Evolutionary conservation across 2,329 filamentous ascomycete genomes (phyloP), one percentile per base, ranked within the genome.

Genomic region (Microthyrium microscopicum): DNA sequence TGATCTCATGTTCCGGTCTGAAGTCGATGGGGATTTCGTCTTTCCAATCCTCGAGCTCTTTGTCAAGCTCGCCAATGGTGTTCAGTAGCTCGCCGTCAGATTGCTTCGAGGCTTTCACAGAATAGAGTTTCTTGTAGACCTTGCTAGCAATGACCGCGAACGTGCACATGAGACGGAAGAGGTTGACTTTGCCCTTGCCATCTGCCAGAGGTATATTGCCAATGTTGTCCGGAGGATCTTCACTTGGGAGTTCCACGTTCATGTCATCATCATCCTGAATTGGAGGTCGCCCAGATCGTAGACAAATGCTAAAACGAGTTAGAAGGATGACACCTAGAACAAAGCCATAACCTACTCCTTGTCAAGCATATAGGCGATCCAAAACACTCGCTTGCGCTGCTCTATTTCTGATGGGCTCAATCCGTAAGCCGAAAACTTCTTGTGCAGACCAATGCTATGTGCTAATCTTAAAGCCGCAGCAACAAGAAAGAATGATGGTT

Each of bases 1-100:
- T 85, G 54, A 98, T 95, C 54, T 94, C 85, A 51, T 94, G 76
- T 54, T 95, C 89, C 1, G 89, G 89, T n/a, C 89, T 73, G 58
- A 94, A 95, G 48, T 95, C 89, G 37, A 93, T 68, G 2, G 89
- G 87, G 34, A 98, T 95, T 33, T 68, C 73, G 49, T 95, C 85
- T 60, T 95, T 95, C 89, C 89, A 98, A 34, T 83, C 77, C 52
- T 98, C 89, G 4, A 98, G 57, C 35, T 64, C 53, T 36, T 52
- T 76, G 51, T 98, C 89, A 7, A 98, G 69, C 49, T 95, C 85
- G 29, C 89, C 85, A 44, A 98, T 98, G 1, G 84, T 92, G 50
- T 93, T 92, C 29, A 98, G 66, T 6, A 95, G 64, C 53, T 94
- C 87, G 17, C 87, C 89, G 43, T 92, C 83, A 1, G 84, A 82